phyloP scores from a whole-genome alignment of 352 stramenopile species.

The Pythium sukuiense region DNA sequence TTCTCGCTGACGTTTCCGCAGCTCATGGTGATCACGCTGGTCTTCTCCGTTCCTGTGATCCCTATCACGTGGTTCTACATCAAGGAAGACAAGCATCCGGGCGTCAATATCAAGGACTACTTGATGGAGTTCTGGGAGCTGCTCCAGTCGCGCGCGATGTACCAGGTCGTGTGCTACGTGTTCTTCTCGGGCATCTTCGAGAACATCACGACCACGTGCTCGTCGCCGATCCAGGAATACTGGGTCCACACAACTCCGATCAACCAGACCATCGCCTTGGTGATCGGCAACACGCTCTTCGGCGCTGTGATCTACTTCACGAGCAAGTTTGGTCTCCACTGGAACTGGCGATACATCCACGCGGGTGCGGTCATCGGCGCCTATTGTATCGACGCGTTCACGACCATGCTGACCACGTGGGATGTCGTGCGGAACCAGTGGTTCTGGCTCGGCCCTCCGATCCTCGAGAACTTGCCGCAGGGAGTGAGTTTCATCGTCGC shows the following conservation, averaged over 20 bases:
- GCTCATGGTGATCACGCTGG: neutral
- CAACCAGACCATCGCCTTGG: neutral
- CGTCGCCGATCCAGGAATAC: neutral
- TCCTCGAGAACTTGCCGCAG: conserved; percentile 20
- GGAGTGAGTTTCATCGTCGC: conserved; percentile 29
- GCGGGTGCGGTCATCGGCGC: neutral
- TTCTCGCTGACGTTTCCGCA: neutral
- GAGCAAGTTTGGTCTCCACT: neutral
- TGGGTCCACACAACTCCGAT: neutral
- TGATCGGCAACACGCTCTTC: neutral
- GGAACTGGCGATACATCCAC: conserved; percentile 1
- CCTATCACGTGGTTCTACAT: neutral
- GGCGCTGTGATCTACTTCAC: neutral
- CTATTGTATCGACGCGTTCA: conserved; percentile 19
- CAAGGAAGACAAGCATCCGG: conserved; percentile 1
- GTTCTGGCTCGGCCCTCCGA: too few relatives aligned
- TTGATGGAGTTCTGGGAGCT: neutral
- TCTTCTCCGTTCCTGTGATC: neutral
- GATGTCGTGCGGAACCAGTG: conserved; percentile 4
- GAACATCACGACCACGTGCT: neutral
- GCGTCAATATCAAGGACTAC: neutral
- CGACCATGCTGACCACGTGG: conserved; percentile 5
- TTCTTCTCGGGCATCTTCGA: conserved; percentile 7
- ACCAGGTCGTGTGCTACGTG: neutral
- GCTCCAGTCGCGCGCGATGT: neutral